Evolutionary conservation across 371 early-diverging fungal species (phyloP), one percentile per base, ranked within the genome.

Genomic region (Enterocytospora artemiae): DNA sequence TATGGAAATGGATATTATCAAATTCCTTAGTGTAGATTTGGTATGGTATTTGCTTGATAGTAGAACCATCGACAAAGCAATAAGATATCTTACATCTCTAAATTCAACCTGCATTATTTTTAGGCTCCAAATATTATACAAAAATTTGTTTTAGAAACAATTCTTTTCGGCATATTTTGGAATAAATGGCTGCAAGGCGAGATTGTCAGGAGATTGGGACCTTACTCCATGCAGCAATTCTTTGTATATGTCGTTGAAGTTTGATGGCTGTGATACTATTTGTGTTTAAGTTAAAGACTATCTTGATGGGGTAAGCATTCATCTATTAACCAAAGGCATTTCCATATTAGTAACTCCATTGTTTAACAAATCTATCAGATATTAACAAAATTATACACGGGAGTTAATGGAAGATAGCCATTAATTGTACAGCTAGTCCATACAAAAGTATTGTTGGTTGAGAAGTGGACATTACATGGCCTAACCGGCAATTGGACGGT

Each of bases 1-100:
- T 20, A 68, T 49, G n/a, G 56, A n/a, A 34, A 54, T n/a, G 14
- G 63, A 24, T 32, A 36, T 56, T 27, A 61, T 1, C 1, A 34
- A 22, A 44, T 41, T 39, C 14, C 41, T 34, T 7, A 49, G 16
- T 49, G 33, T 31, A 28, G 49, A n/a, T 33, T 51, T 46, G n/a
- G 33, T 60, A 34, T 49, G 46, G 36, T 48, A 49, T n/a, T 25
- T 45, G 36, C 34, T 34, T 22, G 41, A 32, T 20, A 50, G 14
- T 14, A 60, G 49, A 9, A 60, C n/a, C 22, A 49, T 49, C 18
- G 48, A 9, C 48, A 48, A 14, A 12, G 12, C 9, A n/a, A 48
- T n/a, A 20, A 48, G 5, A 48, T 12, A 48, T 20, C 48, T 9
- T 48, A 48, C 24, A 5, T 48, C 48, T 7, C 7, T 48, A 7